phyloP scores from a whole-genome alignment of 2,329 filamentous ascomycete genomes.

The Arachnopeziza araneosa region DNA sequence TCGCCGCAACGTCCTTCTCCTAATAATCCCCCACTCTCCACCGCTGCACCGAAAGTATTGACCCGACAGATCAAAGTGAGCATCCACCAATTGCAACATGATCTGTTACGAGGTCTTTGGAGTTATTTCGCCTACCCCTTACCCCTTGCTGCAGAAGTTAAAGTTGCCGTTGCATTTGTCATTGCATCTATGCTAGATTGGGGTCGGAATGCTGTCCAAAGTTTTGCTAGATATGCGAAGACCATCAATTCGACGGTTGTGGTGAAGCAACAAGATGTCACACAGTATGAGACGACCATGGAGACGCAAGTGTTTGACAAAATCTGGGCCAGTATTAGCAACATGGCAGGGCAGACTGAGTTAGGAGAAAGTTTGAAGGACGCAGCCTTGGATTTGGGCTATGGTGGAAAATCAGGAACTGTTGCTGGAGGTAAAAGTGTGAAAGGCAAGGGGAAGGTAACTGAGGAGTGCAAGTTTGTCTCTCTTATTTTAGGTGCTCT shows the following conservation, averaged over 20 bases:
- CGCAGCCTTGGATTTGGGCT: too few relatives aligned
- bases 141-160: not conserved
- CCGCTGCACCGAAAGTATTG: not conserved
- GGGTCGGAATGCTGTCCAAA: not conserved
- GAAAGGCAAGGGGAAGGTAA: too few relatives aligned
- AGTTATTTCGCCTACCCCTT: not conserved
- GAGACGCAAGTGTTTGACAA: slow-evolving; percentile 1
- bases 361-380: too few relatives aligned
- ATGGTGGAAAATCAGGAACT: too few relatives aligned
- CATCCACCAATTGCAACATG: slow-evolving; percentile 3
- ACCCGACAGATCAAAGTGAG: slow-evolving; percentile 5
- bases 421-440: too few relatives aligned
- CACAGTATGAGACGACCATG: slow-evolving; percentile 2
- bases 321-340: not conserved
- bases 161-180: not conserved
- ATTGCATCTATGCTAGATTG: slow-evolving; percentile 3
- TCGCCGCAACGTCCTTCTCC: not conserved
- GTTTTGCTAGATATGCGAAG: slow-evolving; percentile 1
- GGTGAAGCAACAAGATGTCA: slow-evolving; percentile 1
- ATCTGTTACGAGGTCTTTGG: not conserved
- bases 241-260: slow-evolving; percentile 1
- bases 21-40: not conserved
- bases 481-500: too few relatives aligned
- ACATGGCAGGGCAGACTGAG: too few relatives aligned
- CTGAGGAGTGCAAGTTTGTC: too few relatives aligned